These are phyloP conservation scores for Quercus dentata DNA, from an alignment of 306 rosid genomes.

Conservation along the genomic window DNA sequence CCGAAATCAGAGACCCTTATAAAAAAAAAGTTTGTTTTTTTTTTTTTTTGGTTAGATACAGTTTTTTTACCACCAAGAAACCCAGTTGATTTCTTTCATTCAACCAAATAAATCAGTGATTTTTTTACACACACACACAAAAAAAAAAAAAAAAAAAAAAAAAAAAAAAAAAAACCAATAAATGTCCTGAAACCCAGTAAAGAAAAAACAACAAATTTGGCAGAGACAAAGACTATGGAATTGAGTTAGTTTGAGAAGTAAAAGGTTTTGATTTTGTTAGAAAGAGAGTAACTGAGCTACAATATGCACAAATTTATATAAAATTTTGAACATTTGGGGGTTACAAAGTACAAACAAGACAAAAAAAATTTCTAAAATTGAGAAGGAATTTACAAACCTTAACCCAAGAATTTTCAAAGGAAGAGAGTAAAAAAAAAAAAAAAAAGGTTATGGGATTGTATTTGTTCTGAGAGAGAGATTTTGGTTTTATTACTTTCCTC, in stretches of 20 bases:
- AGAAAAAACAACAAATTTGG: no score
- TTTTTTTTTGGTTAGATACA: not conserved
- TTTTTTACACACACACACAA: not conserved
- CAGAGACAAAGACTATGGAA: not conserved
- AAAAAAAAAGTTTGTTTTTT: no score
- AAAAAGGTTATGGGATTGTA: conserved; percentile 27
- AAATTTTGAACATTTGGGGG: not conserved
- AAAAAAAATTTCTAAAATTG: not conserved
- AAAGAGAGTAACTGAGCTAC: not conserved
- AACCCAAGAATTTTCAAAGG: conserved; percentile 17
- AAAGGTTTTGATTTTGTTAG: not conserved
- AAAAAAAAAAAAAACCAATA: not conserved
- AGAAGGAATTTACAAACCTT: conserved; percentile 28
- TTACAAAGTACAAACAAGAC: not conserved
- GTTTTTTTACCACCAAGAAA: not conserved
- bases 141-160: no score
- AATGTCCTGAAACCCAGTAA: not conserved
- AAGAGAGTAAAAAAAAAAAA: conserved; percentile 33
- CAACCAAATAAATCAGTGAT: not conserved
- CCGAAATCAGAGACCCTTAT: no score
- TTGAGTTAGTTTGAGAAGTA: not conserved
- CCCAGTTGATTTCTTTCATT: not conserved
- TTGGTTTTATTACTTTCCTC: conserved; percentile 2
- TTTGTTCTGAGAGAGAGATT: not conserved
- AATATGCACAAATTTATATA: conserved; percentile 25